Evolutionary conservation across 139 green algal genomes (phyloP).

Genomic region (Dunaliella primolecta): DNA sequence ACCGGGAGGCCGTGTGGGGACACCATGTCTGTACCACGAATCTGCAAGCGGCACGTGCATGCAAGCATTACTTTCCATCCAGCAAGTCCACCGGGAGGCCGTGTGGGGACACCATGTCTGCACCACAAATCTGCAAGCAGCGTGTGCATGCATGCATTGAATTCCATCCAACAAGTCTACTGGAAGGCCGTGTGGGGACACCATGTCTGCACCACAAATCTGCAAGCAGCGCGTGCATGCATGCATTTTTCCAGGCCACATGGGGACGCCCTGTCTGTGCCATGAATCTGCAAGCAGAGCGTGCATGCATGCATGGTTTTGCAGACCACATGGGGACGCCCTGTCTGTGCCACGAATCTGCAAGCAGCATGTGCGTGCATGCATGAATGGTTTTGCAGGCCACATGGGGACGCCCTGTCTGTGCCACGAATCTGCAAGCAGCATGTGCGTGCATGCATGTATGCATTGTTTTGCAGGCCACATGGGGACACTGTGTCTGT

Average conservation of each 20-base stretch:
- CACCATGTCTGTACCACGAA: conserved; percentile 84
- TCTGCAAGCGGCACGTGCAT: conserved; percentile 79
- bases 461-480: conserved; percentile 97
- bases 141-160: conserved; percentile 96
- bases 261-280: conserved; percentile 85
- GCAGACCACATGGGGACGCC: conserved; percentile 84
- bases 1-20: conserved; percentile 94
- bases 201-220: conserved; percentile 87
- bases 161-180: conserved; percentile 96
- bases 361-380: neutral
- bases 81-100: conserved; percentile 97
- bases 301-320: too few relatives aligned
- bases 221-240: too few relatives aligned
- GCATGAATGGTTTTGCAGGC: conserved; percentile 93
- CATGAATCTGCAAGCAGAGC: conserved; percentile 70
- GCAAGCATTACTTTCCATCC: conserved; percentile 96
- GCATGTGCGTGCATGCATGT: too few relatives aligned
- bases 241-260: too few relatives aligned
- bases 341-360: conserved; percentile 88
- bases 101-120: conserved; percentile 88
- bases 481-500: conserved; percentile 89
- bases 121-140: conserved; percentile 76
- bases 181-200: conserved; percentile 90
- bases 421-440: conserved; percentile 76
- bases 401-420: conserved; percentile 89